Evolutionary conservation across 345 rosid species (phyloP).

Genomic region (Noccaea bulbosa): DNA sequence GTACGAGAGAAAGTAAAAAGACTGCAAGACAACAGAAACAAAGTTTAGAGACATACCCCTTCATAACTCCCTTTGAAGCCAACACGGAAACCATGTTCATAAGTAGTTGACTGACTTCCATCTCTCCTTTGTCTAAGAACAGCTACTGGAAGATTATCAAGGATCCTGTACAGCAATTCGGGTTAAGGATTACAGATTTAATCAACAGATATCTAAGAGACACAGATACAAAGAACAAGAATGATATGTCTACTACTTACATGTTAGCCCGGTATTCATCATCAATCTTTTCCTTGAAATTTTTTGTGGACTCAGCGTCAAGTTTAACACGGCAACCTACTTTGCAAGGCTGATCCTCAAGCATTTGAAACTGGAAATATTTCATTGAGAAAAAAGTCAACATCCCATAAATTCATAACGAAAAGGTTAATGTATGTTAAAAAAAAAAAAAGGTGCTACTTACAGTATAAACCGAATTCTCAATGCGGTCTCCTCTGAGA

Average conservation of each 20-base stretch:
- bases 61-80: slow-evolving; percentile 96
- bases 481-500: slow-evolving; percentile 97
- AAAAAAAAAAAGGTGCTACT: slow-evolving; percentile 34
- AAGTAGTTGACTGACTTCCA: slow-evolving; percentile 80
- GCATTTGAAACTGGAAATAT: slow-evolving; percentile 75
- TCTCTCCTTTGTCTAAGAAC: slow-evolving; percentile 93
- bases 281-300: slow-evolving; percentile 91
- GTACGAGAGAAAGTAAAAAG: slow-evolving; percentile 15
- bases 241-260: slow-evolving; percentile 52
- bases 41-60: slow-evolving; percentile 60
- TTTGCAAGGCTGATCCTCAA: slow-evolving; percentile 83
- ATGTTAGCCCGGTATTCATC: slow-evolving; percentile 93
- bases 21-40: slow-evolving; percentile 20
- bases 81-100: slow-evolving; percentile 94
- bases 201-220: not conserved
- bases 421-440: not conserved
- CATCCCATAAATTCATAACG: slow-evolving; percentile 18
- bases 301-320: slow-evolving; percentile 74
- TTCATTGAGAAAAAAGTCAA: slow-evolving; percentile 17
- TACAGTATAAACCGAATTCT: slow-evolving; percentile 84
- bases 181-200: not conserved
- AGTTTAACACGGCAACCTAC: slow-evolving; percentile 66
- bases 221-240: slow-evolving; percentile 3
- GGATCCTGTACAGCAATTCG: slow-evolving; percentile 66
- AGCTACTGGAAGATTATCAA: slow-evolving; percentile 98